Percentiles rank a stretch among this genome's conserved stretches.
Evolutionary conservation across 1,284 basidiomycete species (phyloP).

Genomic region (Tylopilus sp.): DNA sequence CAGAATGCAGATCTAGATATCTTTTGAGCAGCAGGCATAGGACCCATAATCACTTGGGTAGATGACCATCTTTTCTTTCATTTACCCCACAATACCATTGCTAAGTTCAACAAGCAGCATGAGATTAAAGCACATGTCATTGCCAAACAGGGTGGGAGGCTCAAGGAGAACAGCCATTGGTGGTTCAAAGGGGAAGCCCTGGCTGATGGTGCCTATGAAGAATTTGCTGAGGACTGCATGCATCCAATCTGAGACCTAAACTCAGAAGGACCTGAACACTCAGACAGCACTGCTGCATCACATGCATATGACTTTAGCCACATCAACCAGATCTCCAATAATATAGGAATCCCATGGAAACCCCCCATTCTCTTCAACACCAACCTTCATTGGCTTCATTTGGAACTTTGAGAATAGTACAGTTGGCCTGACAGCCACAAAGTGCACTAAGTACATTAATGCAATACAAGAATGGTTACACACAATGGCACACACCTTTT

Average conservation of each 20-base stretch:
- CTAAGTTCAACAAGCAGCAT: not conserved
- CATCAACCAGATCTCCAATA: not conserved
- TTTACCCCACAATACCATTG: not conserved
- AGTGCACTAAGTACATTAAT: constrained; percentile 13
- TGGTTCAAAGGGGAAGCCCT: not conserved
- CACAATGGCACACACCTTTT: constrained; percentile 23
- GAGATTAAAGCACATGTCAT: not conserved
- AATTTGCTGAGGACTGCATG: not conserved
- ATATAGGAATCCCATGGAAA: constrained; percentile 18
- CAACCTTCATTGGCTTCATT: not conserved
- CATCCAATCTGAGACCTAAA: not conserved
- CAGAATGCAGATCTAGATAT: constrained; percentile 39
- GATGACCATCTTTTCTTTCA: constrained; percentile 18
- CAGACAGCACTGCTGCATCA: too few species aligned
- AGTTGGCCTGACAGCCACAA: not conserved
- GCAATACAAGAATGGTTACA: constrained; percentile 34
- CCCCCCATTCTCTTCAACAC: constrained; percentile 12
- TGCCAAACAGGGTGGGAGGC: not conserved
- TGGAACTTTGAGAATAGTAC: not conserved
- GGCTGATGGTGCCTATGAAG: not conserved
- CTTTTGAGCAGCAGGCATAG: not conserved
- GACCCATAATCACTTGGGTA: constrained; percentile 11
- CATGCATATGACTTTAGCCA: not conserved
- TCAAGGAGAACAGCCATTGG: not conserved
- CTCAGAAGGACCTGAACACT: not conserved